Evolutionary conservation across 108 stramenopile species (phyloP), one percentile per base, ranked within the genome.

Genomic region (Bacterosira constricta): DNA sequence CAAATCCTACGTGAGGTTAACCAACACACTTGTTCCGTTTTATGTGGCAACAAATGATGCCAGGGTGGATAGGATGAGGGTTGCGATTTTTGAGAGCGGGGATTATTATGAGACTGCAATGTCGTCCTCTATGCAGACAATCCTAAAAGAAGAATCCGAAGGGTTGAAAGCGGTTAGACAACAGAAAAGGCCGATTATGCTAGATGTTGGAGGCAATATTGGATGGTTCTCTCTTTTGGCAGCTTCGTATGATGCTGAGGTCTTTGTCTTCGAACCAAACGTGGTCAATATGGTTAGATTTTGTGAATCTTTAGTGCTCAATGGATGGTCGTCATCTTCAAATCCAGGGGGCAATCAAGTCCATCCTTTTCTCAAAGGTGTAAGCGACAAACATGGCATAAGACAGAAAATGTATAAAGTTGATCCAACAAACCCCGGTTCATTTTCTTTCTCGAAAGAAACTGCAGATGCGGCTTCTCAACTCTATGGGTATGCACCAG

Each of bases 121-220:
- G 59, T 62, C 62, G 21, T 30, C 39, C 7, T 31, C 63, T 7
- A 66, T 78, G 54, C 62, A 71, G 31, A 51, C 55, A 12, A 57
- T 66, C 20, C 3, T 65, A 3, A 27, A 57, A 12, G 57, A 38
- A 34, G 63, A 35, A 35, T 49, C 47, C 21, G 21, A 39, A 4
- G 23, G 49, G 5, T 41, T 31, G 39, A 25, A 1, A 30, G 17
- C 27, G 1, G 17, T 15, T 1, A 13, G 17, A 53, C 34, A 13
- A 17, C n/a, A 12, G 65, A 35, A 53, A 53, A 8, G 65, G 9
- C 31, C 67, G 12, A 49, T 80, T 26, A 56, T 80, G 64, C 15
- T 87, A 2, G 86, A 87, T 57, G 70, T 84, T 21, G 86, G 86
- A 1, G 82, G 71, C 17, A 87, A 87, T 32, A 77, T 85, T 52